Conservation (phyloP, 106 monocot species). For the Platanthera guangdongensis region DNA sequence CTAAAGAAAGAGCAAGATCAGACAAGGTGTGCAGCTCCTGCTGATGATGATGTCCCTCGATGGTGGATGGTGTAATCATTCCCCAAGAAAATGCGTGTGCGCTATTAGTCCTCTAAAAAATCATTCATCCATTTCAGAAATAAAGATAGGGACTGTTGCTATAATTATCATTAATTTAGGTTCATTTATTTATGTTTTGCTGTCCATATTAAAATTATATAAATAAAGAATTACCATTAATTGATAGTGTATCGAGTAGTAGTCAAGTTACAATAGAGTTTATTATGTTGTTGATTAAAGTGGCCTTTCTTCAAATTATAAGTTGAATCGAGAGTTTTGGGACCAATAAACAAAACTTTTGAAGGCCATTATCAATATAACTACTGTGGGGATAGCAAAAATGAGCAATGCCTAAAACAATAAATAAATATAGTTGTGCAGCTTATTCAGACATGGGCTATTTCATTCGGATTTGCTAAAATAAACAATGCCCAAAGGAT, state of each 20-base stretch:
- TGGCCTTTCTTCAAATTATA: not conserved
- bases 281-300: not conserved
- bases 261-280: not conserved
- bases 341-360: not conserved
- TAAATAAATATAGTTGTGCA: too few relatives aligned
- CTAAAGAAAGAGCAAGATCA: slow-evolving; percentile 7
- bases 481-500: too few relatives aligned
- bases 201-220: not conserved
- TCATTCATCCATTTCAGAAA: not conserved
- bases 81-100: slow-evolving; percentile 30
- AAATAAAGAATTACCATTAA: not conserved
- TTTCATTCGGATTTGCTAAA: too few relatives aligned
- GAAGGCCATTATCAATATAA: not conserved
- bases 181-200: not conserved
- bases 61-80: slow-evolving; percentile 47
- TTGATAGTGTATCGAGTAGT: not conserved
- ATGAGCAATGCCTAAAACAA: too few relatives aligned
- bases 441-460: too few relatives aligned
- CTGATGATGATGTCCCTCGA: slow-evolving; percentile 55
- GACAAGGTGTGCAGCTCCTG: slow-evolving; percentile 25
- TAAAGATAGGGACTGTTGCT: not conserved
- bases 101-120: slow-evolving; percentile 16
- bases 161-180: not conserved
- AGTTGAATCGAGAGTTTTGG: not conserved
- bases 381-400: not conserved